These are phyloP conservation scores for Gracilaria domingensis DNA, from an alignment of 23 red algal species.

Conservation along the genomic window DNA sequence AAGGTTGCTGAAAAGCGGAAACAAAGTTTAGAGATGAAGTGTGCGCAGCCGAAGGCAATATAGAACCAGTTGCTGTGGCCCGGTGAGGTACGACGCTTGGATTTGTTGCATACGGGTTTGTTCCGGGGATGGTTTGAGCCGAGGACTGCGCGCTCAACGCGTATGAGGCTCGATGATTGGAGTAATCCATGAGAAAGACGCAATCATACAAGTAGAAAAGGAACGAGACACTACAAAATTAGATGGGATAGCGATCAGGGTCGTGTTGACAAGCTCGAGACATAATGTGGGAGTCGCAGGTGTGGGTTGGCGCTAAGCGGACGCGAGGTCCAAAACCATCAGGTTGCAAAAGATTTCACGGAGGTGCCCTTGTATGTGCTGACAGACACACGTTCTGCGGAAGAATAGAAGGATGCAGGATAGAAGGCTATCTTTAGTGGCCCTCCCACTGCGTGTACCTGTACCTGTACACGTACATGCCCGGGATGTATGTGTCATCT, in stretches of 20 bases:
- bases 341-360: no score
- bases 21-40: neutral
- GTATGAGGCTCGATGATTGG: neutral
- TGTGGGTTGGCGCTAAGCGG: neutral
- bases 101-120: neutral
- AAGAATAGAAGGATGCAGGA: no score
- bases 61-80: neutral
- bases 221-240: neutral
- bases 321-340: no score
- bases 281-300: no score
- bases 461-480: no score
- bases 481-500: no score
- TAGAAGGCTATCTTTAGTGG: no score
- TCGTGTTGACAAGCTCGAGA: no score
- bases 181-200: neutral
- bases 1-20: neutral
- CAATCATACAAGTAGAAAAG: neutral
- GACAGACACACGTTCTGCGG: no score
- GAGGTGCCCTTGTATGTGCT: no score
- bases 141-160: neutral
- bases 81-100: neutral
- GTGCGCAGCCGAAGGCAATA: neutral
- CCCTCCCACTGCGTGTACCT: no score
- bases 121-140: neutral
- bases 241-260: no score